Conservation (phyloP, 768 basidiomycete genomes). For the Wakefieldia striispora region DNA sequence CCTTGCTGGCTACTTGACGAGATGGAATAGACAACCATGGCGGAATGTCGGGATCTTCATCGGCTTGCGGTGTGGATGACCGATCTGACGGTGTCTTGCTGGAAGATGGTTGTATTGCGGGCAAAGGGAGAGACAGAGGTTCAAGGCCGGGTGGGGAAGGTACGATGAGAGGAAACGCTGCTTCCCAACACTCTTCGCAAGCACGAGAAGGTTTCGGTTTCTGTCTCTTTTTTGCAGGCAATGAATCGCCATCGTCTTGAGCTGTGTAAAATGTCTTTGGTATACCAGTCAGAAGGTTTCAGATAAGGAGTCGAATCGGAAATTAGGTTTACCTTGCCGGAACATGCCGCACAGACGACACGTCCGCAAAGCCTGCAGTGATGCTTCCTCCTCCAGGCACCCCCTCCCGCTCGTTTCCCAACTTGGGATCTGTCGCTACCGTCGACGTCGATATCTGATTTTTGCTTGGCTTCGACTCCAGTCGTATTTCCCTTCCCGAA, state of each 20-base stretch:
- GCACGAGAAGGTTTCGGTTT: conserved; percentile 67
- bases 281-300: not conserved
- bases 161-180: conserved; percentile 65
- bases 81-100: conserved; percentile 11
- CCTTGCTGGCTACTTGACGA: conserved; percentile 15
- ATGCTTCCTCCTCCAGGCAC: conserved; percentile 61
- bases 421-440: conserved; percentile 4
- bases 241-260: conserved; percentile 35
- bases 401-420: conserved; percentile 12
- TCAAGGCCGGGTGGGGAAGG: conserved; percentile 1
- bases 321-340: conserved; percentile 55
- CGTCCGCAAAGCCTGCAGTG: conserved; percentile 85
- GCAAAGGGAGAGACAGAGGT: conserved; percentile 3
- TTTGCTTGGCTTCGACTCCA: conserved; percentile 13
- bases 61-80: conserved; percentile 20
- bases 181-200: conserved; percentile 84
- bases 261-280: conserved; percentile 80
- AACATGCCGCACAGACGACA: conserved; percentile 85
- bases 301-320: not conserved
- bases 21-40: conserved; percentile 32
- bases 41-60: conserved; percentile 20
- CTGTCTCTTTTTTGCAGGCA: conserved; percentile 38
- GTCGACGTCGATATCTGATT: conserved; percentile 5
- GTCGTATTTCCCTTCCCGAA: conserved; percentile 39
- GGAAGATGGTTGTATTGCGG: conserved; percentile 6